These are phyloP conservation scores for Hylodesmum podocarpum DNA, from an alignment of 306 rosid species.

Conservation along the genomic window DNA sequence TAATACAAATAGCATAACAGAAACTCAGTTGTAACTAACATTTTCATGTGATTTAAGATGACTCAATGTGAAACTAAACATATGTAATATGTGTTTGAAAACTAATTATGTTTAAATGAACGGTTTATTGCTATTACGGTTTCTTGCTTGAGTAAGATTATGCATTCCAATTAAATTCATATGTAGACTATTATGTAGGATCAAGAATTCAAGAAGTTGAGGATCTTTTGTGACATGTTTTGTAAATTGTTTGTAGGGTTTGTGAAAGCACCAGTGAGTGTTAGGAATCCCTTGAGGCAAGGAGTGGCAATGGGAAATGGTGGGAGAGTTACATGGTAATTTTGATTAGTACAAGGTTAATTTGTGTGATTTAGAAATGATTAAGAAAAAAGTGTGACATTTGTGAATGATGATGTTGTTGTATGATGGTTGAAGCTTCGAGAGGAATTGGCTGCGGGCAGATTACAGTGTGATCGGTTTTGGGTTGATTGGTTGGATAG, in stretches of 20 bases:
- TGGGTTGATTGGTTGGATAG: slow-evolving; percentile 91
- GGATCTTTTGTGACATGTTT: background rate
- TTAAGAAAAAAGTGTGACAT: background rate
- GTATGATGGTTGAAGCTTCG: slow-evolving; percentile 46
- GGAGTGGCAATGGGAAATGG: slow-evolving; percentile 54
- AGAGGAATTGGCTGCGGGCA: slow-evolving; percentile 80
- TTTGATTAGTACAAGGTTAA: background rate
- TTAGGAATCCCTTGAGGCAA: slow-evolving; percentile 63
- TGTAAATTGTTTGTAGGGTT: slow-evolving; percentile 47
- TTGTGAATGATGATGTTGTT: background rate
- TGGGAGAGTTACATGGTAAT: slow-evolving; percentile 73
- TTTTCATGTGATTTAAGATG: too few species aligned
- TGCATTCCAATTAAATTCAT: too few species aligned
- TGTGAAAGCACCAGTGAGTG: slow-evolving; percentile 45
- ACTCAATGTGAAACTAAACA: too few species aligned
- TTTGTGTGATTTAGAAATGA: background rate
- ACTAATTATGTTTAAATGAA: too few species aligned
- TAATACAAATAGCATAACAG: too few species aligned
- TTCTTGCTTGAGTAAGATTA: too few species aligned
- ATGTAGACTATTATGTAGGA: too few species aligned
- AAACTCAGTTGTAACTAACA: too few species aligned
- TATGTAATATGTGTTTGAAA: too few species aligned
- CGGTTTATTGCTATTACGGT: too few species aligned
- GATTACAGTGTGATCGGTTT: slow-evolving; percentile 91
- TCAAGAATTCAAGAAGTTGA: background rate